Base-by-base conservation (phyloP, 2,329 filamentous ascomycete genomes). In the Fusarium sp. region DNA sequence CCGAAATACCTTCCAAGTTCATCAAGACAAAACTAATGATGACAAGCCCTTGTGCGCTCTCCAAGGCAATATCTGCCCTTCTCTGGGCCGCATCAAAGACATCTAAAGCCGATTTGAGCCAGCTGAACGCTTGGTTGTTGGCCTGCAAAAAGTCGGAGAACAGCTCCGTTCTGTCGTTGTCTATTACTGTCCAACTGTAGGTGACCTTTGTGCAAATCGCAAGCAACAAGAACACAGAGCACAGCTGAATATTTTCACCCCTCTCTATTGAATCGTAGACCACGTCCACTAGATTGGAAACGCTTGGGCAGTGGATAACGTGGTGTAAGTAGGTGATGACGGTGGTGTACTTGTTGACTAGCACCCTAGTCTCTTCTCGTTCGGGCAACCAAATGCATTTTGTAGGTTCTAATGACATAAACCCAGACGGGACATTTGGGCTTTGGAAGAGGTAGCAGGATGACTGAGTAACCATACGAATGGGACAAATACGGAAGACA, bases 1-100 rank as follows among this genome's bases (percentile, higher is more conserved):
- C 25, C 1, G 67, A 65, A 17, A 70, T 36, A 29, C 66, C 68
- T 43, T 70, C 77, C 11, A 75, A 62, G 37, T 78, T 78, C 49
- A 75, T 76, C 2, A 78, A 58, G 7, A 76, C 67, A 51, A 78
- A 76, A 21, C 73, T 71, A 10, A 79, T 49, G 41, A 80, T 69
- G 4, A 76, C 57, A 45, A 76, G 70, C 7, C 75, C 76, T 33
- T 80, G 75, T 6, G 74, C 72, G 17, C 66, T 70, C 44, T 78
- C 75, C 2, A 80, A 49, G 2, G 71, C 75, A 1, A 58, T 44
- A 4, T 70, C 61, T 0, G 58, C 60, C 6, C 63, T 67, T 9
- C 72, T 64, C n/a, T 74, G 72, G 4, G 69, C 69, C 17, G 75
- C 64, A 15, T 77, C 73, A 14, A 78, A 69, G 6, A 78, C 67